Conservation (phyloP, 345 rosid genomes). For the Brassica rapa region DNA sequence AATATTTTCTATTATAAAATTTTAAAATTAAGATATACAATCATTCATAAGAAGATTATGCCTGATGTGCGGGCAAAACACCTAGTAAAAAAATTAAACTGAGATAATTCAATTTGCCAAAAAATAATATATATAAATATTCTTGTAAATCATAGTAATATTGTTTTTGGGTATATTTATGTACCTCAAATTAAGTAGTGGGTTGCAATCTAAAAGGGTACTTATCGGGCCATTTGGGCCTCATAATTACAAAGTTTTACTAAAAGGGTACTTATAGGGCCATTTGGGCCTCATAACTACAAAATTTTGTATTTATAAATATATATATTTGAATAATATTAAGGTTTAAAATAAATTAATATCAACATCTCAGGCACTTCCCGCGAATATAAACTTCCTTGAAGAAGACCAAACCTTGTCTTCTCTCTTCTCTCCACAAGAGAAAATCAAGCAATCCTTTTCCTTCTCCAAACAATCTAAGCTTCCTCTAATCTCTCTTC, state of each 20-base stretch:
- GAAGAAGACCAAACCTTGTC: conserved; percentile 71
- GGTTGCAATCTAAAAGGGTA: background rate
- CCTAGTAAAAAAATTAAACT: too few species aligned
- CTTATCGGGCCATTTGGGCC: conserved; percentile 18
- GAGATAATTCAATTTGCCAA: too few species aligned
- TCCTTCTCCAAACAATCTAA: conserved; percentile 51
- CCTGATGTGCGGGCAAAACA: too few species aligned
- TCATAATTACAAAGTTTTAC: background rate
- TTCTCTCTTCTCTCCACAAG: conserved; percentile 28
- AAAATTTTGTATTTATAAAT: too few species aligned
- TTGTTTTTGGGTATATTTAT: too few species aligned
- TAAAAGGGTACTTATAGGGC: too few species aligned
- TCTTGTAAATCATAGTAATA: background rate
- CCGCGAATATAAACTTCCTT: conserved; percentile 56
- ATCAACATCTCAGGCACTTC: conserved; percentile 20
- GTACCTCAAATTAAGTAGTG: background rate
- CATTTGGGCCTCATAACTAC: too few species aligned
- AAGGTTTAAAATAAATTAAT: background rate
- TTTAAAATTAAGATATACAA: too few species aligned
- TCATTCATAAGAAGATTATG: too few species aligned
- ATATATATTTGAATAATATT: too few species aligned
- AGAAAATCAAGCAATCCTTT: conserved; percentile 66
- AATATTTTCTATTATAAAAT: too few species aligned
- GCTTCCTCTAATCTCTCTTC: conserved; percentile 45
- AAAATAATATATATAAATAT: too few species aligned